A percentile compares a stretch with the other conserved stretches of the same genome.
phyloP scores from a whole-genome alignment of 495 filamentous ascomycete species.

The Xylaria sp. region DNA sequence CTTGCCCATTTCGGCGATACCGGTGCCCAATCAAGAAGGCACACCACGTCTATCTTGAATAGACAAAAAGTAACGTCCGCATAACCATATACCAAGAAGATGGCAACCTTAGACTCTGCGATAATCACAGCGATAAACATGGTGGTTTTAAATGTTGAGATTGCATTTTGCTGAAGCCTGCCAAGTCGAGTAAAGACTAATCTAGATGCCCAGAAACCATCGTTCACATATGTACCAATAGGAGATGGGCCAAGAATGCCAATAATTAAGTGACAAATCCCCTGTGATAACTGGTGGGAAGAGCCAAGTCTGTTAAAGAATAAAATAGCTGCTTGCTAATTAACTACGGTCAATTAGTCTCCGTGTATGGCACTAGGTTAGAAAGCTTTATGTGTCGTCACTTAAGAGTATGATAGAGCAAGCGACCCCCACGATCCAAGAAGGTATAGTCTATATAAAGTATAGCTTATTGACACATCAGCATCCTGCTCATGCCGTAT shows the following conservation, averaged over 20 bases:
- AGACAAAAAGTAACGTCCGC: neutral
- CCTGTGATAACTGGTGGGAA: conserved; percentile 5
- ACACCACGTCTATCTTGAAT: neutral
- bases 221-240: neutral
- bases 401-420: neutral
- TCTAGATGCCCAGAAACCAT: neutral
- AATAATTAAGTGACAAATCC: conserved; percentile 19
- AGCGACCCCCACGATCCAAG: conserved; percentile 15
- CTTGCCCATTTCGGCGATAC: conserved; percentile 14
- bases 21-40: neutral
- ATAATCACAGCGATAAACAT: neutral
- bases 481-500: neutral
- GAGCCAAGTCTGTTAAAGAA: conserved; percentile 8
- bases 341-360: neutral
- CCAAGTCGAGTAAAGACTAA: neutral
- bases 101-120: neutral
- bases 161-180: neutral
- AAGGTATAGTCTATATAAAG: neutral
- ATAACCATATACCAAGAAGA: neutral
- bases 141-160: neutral
- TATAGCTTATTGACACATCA: neutral
- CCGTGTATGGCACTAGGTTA: neutral
- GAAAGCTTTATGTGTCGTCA: neutral
- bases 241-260: conserved; percentile 13
- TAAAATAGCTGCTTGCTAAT: conserved; percentile 13